phyloP scores from a whole-genome alignment of 2,329 filamentous ascomycete species.

The Ilyonectria sp. region DNA sequence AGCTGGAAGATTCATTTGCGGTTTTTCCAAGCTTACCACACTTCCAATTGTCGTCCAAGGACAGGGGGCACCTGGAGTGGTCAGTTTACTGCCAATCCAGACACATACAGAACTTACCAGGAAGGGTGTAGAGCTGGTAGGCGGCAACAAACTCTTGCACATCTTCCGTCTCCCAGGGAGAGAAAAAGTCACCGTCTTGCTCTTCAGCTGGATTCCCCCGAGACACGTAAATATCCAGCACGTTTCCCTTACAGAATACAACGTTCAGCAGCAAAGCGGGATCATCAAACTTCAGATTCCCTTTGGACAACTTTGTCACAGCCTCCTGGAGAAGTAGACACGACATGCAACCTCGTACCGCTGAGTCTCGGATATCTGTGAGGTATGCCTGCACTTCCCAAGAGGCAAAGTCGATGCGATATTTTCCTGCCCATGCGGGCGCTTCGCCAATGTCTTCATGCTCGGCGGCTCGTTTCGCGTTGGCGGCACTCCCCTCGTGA shows the following conservation, averaged over 20 bases:
- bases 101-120: constrained; percentile 23
- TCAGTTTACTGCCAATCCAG: background rate
- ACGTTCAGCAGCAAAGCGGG: constrained; percentile 29
- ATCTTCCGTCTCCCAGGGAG: constrained; percentile 7
- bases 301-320: constrained; percentile 29
- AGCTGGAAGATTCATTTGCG: constrained; percentile 14
- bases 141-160: constrained; percentile 9
- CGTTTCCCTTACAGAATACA: constrained; percentile 40
- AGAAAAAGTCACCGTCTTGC: constrained; percentile 36
- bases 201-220: constrained; percentile 20
- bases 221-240: constrained; percentile 12
- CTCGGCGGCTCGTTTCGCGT: constrained; percentile 24
- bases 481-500: constrained; percentile 35
- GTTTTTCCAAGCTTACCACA: constrained; percentile 29
- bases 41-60: constrained; percentile 42
- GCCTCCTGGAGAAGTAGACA: constrained; percentile 29
- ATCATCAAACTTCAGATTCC: constrained; percentile 16
- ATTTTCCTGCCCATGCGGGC: constrained; percentile 30
- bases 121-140: constrained; percentile 40
- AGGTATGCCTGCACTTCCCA: constrained; percentile 34
- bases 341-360: constrained; percentile 26
- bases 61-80: constrained; percentile 8
- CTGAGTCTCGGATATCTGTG: constrained; percentile 24
- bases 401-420: constrained; percentile 36
- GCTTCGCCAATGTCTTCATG: constrained; percentile 16